These are phyloP conservation scores for Potentilla sterilis DNA, from an alignment of 306 rosid genomes.

Conservation along the genomic window DNA sequence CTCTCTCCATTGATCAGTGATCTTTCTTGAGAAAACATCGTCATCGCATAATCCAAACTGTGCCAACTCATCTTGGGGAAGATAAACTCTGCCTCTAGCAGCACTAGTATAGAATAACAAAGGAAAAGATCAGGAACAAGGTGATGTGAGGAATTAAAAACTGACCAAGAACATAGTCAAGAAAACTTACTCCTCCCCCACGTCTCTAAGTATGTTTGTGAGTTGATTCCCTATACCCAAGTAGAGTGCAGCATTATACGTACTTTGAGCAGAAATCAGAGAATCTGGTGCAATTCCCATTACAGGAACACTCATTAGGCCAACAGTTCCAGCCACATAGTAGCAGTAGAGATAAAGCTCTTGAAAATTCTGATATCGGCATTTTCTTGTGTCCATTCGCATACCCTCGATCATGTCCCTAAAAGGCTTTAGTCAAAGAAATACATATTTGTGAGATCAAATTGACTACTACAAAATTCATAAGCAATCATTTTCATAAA, in stretches of 20 bases:
- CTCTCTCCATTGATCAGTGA: constrained; percentile 62
- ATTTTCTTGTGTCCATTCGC: constrained; percentile 80
- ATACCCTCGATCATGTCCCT: constrained; percentile 87
- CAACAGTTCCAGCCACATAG: constrained; percentile 90
- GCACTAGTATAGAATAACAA: constrained; percentile 42
- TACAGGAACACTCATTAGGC: constrained; percentile 81
- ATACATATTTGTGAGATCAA: not conserved
- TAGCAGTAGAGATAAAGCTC: constrained; percentile 89
- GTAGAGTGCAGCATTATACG: constrained; percentile 65
- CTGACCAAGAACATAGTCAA: not conserved
- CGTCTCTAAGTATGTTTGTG: constrained; percentile 90
- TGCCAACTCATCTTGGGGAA: constrained; percentile 91
- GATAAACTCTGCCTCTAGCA: constrained; percentile 80
- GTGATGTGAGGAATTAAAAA: not conserved
- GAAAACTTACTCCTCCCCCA: constrained; percentile 80
- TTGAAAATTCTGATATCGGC: constrained; percentile 56
- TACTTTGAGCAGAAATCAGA: constrained; percentile 43
- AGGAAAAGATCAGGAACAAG: not conserved
- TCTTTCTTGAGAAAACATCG: constrained; percentile 61
- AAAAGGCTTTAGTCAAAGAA: constrained; percentile 50
- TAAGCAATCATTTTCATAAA: not conserved
- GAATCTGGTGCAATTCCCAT: constrained; percentile 84
- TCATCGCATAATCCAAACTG: constrained; percentile 63
- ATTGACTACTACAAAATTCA: not conserved
- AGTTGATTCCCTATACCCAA: constrained; percentile 86